Percentiles rank a stretch among this genome's conserved stretches.
phyloP scores from a whole-genome alignment of 2,329 filamentous ascomycete species.

The Ambrosiella beaveri region DNA sequence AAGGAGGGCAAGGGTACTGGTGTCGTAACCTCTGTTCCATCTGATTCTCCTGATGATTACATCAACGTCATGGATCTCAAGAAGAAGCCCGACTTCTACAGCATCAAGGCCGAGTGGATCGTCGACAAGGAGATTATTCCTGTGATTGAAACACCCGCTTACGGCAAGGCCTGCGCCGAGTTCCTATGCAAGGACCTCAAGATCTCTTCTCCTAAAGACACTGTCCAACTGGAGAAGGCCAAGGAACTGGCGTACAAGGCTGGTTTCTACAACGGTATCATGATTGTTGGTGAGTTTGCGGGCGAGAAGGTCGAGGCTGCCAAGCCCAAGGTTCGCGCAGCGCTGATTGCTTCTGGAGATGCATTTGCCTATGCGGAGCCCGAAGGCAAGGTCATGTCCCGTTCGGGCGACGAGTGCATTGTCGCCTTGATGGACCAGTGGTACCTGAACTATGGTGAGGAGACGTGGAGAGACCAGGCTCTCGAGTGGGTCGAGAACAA shows the following conservation, averaged over 20 bases:
- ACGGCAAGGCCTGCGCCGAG: conserved; percentile 70
- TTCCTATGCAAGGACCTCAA: conserved; percentile 81
- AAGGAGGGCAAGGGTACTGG: conserved; percentile 88
- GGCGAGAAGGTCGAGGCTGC: conserved; percentile 73
- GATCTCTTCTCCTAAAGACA: conserved; percentile 91
- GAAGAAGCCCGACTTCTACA: conserved; percentile 93
- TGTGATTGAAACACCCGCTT: conserved; percentile 76
- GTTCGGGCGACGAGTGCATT: conserved; percentile 84
- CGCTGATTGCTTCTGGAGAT: conserved; percentile 57
- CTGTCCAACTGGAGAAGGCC: conserved; percentile 71
- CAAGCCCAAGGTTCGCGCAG: conserved; percentile 67
- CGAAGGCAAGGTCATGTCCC: conserved; percentile 71
- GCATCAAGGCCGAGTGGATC: conserved; percentile 92
- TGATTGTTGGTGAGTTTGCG: conserved; percentile 75
- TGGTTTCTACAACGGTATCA: conserved; percentile 86
- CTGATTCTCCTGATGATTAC: conserved; percentile 85
- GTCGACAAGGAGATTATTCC: conserved; percentile 66
- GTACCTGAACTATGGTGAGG: conserved; percentile 94
- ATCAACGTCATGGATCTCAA: conserved; percentile 72
- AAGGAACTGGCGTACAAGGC: conserved; percentile 97
- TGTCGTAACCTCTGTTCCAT: conserved; percentile 89
- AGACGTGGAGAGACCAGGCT: conserved; percentile 64
- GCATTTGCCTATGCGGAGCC: conserved; percentile 92
- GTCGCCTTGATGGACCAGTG: conserved; percentile 90
- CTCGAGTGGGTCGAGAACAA: conserved; percentile 54